A percentile compares a stretch with the other conserved stretches of the same genome.
These are phyloP conservation scores for Quercus variabilis DNA, from an alignment of 306 rosid genomes.

Conservation along the genomic window DNA sequence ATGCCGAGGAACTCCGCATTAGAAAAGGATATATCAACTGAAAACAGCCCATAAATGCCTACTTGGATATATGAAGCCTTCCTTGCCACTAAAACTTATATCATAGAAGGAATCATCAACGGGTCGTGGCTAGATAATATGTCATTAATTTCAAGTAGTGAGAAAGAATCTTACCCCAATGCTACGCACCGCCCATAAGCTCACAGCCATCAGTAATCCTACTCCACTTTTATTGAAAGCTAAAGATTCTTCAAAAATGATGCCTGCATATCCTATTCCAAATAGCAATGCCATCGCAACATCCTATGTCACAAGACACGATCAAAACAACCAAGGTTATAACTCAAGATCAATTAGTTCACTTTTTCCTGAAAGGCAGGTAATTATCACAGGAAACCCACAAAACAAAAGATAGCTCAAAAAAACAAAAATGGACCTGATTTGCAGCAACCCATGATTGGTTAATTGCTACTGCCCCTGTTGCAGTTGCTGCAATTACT, in stretches of 20 bases:
- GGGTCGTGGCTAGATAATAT: slow-evolving; percentile 10
- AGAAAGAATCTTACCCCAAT: slow-evolving; percentile 65
- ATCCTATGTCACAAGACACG: slow-evolving; percentile 46
- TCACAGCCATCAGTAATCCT: slow-evolving; percentile 94
- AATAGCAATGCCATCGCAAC: slow-evolving; percentile 88
- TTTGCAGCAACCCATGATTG: slow-evolving; percentile 95
- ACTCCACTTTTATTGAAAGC: slow-evolving; percentile 98
- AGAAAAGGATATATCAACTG: neutral
- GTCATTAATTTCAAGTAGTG: slow-evolving; percentile 7
- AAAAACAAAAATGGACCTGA: slow-evolving; percentile 59
- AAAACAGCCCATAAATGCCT: neutral
- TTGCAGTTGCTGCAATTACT: slow-evolving; percentile 57
- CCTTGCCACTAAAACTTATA: neutral
- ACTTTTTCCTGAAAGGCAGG: neutral
- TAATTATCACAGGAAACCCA: slow-evolving; percentile 4
- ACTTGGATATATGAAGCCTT: neutral
- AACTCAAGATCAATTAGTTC: neutral
- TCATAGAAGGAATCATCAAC: slow-evolving; percentile 1
- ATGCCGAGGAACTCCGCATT: neutral
- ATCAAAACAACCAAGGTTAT: slow-evolving; percentile 17
- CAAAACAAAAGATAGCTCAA: slow-evolving; percentile 1
- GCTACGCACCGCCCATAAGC: slow-evolving; percentile 88
- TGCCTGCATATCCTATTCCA: slow-evolving; percentile 90
- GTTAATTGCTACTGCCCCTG: slow-evolving; percentile 81
- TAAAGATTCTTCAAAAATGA: slow-evolving; percentile 90